Evolutionary conservation across 2,329 filamentous ascomycete species (phyloP).

Genomic region (Chaetomiaceae sp.): DNA sequence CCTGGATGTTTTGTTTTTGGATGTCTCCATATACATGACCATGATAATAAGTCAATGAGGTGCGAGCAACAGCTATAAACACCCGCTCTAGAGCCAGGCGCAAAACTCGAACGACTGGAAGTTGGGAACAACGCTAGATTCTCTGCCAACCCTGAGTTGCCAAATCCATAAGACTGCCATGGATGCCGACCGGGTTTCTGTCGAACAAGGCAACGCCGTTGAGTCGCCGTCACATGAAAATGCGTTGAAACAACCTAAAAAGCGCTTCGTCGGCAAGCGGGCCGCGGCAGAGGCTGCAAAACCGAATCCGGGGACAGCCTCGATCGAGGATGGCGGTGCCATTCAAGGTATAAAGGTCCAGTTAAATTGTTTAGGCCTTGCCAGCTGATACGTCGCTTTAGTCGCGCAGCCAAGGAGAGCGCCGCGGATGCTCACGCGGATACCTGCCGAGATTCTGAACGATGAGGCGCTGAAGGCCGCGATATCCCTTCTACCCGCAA

Average conservation of each 20-base stretch:
- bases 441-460: slow-evolving; percentile 79
- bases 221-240: slow-evolving; percentile 31
- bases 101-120: too few relatives aligned
- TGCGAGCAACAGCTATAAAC: too few relatives aligned
- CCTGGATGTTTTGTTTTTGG: too few relatives aligned
- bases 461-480: slow-evolving; percentile 82
- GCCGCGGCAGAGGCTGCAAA: slow-evolving; percentile 59
- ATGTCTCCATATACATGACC: too few relatives aligned
- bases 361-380: neutral
- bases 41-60: too few relatives aligned
- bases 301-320: slow-evolving; percentile 30
- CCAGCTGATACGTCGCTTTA: slow-evolving; percentile 31
- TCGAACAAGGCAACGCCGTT: slow-evolving; percentile 61
- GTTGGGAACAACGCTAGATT: too few relatives aligned
- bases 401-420: slow-evolving; percentile 65
- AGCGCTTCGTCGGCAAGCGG: slow-evolving; percentile 82
- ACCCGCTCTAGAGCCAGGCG: too few relatives aligned
- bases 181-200: slow-evolving; percentile 68
- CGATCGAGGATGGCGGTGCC: slow-evolving; percentile 55
- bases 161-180: too few relatives aligned
- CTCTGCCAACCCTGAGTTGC: too few relatives aligned
- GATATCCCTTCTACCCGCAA: slow-evolving; percentile 79
- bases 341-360: slow-evolving; percentile 53
- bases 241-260: slow-evolving; percentile 68
- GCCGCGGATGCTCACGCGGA: slow-evolving; percentile 80